Percentiles rank a stretch among this genome's conserved stretches.
Evolutionary conservation across 768 basidiomycete species (phyloP).

Genomic region (Mycena floridula): DNA sequence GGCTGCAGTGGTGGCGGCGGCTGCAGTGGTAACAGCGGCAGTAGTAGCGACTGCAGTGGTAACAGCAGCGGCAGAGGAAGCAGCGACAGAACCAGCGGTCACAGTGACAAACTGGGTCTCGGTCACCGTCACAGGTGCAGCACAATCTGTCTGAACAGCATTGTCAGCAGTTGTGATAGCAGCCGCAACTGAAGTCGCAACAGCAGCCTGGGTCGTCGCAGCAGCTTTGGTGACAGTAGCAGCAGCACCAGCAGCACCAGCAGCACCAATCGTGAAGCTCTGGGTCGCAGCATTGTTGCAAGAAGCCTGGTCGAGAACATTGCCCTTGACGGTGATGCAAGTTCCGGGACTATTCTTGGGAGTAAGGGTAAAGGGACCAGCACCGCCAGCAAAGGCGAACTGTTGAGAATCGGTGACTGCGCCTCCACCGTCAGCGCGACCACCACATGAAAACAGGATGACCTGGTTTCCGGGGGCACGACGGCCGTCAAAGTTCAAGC

Average conservation of each 20-base stretch:
- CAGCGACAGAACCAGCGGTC: neutral
- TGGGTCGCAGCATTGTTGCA: constrained; percentile 4
- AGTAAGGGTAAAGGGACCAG: constrained; percentile 12
- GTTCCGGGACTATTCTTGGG: constrained; percentile 13
- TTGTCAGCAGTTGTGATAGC: neutral
- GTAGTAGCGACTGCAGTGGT: neutral
- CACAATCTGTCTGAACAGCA: neutral
- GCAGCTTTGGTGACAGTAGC: neutral
- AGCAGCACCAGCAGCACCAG: neutral
- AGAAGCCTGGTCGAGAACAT: constrained; percentile 12
- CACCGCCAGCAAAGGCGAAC: constrained; percentile 13
- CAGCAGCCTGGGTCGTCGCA: neutral
- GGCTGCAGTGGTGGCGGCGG: constrained; percentile 1
- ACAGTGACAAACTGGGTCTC: neutral
- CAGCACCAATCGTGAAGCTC: constrained; percentile 15
- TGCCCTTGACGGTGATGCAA: constrained; percentile 10
- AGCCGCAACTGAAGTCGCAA: neutral
- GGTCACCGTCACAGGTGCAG: neutral
- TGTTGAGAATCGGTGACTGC: constrained; percentile 14
- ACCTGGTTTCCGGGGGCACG: constrained; percentile 17
- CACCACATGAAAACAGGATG: constrained; percentile 18
- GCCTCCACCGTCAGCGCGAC: constrained; percentile 17
- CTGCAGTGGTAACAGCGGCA: constrained; percentile 1
- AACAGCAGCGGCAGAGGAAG: neutral
- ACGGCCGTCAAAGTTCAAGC: constrained; percentile 15